Evolutionary conservation across 2,329 filamentous ascomycete species (phyloP).

Genomic region (Pseudogymnoascus sp.): DNA sequence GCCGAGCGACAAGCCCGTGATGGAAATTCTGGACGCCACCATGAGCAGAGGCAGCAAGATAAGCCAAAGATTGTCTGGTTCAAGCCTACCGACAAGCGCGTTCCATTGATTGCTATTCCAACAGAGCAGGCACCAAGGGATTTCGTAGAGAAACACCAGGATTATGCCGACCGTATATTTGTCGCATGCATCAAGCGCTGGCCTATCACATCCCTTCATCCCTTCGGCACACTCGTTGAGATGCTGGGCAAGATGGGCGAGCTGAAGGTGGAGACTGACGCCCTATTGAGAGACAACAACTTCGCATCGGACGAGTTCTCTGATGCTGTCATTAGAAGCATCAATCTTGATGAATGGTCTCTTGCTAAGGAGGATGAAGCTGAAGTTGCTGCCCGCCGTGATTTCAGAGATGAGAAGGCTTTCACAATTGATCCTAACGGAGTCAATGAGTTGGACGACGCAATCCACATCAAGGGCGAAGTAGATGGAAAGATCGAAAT

Average conservation of each 20-base stretch:
- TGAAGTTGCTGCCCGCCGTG: slow-evolving; percentile 66
- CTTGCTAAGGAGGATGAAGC: slow-evolving; percentile 75
- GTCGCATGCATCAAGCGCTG: slow-evolving; percentile 99
- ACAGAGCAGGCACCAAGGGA: slow-evolving; percentile 96
- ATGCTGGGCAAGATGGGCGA: slow-evolving; percentile 97
- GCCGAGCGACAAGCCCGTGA: slow-evolving; percentile 90
- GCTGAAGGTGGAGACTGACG: slow-evolving; percentile 94
- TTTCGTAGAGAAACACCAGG: slow-evolving; percentile 97
- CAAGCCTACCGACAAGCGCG: slow-evolving; percentile 98
- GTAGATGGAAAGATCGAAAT: slow-evolving; percentile 84
- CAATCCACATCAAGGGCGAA: slow-evolving; percentile 81
- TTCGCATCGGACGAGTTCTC: slow-evolving; percentile 97
- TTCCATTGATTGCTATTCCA: slow-evolving; percentile 94
- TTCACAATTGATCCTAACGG: slow-evolving; percentile 93
- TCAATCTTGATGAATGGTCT: slow-evolving; percentile 88
- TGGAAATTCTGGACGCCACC: slow-evolving; percentile 60
- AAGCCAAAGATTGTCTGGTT: slow-evolving; percentile 99
- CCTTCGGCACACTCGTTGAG: slow-evolving; percentile 94
- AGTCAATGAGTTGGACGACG: slow-evolving; percentile 81
- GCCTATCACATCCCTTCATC: slow-evolving; percentile 99
- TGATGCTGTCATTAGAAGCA: slow-evolving; percentile 87
- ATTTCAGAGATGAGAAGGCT: slow-evolving; percentile 80
- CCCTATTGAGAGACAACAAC: slow-evolving; percentile 95
- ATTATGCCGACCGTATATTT: slow-evolving; percentile 96
- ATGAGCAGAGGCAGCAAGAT: slow-evolving; percentile 80